Evolutionary conservation across 345 rosid species (phyloP).

Genomic region (Heritiera littoralis): DNA sequence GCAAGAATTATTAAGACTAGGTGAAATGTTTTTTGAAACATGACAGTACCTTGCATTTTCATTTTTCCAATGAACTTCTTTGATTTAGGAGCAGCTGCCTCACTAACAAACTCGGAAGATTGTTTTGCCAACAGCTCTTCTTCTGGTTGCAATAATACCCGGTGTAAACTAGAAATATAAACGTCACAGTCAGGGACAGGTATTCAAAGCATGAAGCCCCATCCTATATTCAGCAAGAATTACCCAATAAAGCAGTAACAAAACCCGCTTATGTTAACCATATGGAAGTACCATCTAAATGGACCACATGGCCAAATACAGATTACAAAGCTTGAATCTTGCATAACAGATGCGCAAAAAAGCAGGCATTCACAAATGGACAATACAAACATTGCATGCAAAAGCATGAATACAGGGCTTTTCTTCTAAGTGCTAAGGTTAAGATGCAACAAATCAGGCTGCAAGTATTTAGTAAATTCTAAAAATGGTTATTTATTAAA

Average conservation of each 20-base stretch:
- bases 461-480: background rate
- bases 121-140: constrained; percentile 76
- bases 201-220: background rate
- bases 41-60: constrained; percentile 77
- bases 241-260: background rate
- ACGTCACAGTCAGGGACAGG: constrained; percentile 6
- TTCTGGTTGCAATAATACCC: constrained; percentile 76
- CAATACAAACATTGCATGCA: background rate
- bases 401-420: background rate
- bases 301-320: constrained; percentile 5
- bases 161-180: constrained; percentile 48
- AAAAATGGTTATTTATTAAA: background rate
- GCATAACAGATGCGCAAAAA: background rate
- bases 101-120: constrained; percentile 59
- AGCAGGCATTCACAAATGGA: background rate
- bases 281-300: background rate
- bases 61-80: constrained; percentile 80
- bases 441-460: background rate
- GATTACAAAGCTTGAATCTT: constrained; percentile 12
- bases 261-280: background rate
- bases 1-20: constrained; percentile 15
- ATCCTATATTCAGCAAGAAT: background rate
- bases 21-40: constrained; percentile 4
- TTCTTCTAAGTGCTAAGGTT: background rate
- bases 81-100: constrained; percentile 63